Evolutionary conservation across 371 early-diverging fungal genomes (phyloP).

Genomic region (Mucor sp.): DNA sequence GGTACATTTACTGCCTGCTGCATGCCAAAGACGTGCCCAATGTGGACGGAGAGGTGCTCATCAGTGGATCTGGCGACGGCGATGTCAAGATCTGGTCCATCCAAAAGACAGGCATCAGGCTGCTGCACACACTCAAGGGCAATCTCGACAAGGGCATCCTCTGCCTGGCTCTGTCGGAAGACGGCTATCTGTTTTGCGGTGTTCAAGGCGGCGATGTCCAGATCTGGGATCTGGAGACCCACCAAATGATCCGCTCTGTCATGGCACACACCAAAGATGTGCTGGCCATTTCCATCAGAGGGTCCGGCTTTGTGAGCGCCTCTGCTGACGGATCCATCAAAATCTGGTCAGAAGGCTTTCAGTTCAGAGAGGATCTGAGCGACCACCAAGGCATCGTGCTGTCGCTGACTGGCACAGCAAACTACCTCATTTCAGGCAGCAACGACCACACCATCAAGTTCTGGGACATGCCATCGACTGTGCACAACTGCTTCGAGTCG

Average conservation of each 20-base stretch:
- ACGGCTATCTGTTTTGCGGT: constrained; percentile 77
- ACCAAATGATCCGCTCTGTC: constrained; percentile 70
- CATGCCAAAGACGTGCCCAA: constrained; percentile 58
- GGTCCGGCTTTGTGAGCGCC: constrained; percentile 65
- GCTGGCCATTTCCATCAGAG: constrained; percentile 54
- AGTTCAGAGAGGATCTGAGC: constrained; percentile 58
- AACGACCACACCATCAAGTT: constrained; percentile 72
- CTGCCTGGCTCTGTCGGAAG: constrained; percentile 63
- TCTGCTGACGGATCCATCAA: constrained; percentile 76
- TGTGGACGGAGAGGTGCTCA: constrained; percentile 72
- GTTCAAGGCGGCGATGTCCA: constrained; percentile 77
- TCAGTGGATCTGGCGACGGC: constrained; percentile 85
- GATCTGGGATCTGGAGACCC: constrained; percentile 81
- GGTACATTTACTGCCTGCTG: constrained; percentile 72
- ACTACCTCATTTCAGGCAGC: constrained; percentile 66
- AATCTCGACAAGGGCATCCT: constrained; percentile 67
- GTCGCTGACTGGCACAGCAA: constrained; percentile 57
- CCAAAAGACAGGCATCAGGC: constrained; percentile 38
- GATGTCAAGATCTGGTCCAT: constrained; percentile 76
- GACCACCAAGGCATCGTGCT: constrained; percentile 71
- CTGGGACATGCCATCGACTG: constrained; percentile 40
- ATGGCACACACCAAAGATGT: constrained; percentile 75
- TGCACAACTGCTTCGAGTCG: constrained; percentile 16
- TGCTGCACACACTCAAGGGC: constrained; percentile 49
- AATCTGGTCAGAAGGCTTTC: constrained; percentile 73